phyloP scores from a whole-genome alignment of 2,329 filamentous ascomycete genomes.

The Coniochaeta sp. region DNA sequence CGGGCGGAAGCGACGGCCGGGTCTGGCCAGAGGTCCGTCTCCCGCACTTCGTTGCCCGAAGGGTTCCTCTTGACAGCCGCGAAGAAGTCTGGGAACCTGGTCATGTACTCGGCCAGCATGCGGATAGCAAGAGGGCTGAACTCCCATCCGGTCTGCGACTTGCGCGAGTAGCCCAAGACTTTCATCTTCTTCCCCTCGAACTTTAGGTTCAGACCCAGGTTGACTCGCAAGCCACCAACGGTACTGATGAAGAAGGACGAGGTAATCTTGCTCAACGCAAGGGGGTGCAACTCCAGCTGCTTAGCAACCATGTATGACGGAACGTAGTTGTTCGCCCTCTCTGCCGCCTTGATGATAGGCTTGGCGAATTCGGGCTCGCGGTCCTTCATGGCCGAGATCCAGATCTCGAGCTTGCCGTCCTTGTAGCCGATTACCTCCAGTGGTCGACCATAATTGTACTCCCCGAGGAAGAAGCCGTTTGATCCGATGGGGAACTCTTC shows the following conservation, averaged over 20 bases:
- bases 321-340: slow-evolving; percentile 66
- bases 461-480: slow-evolving; percentile 86
- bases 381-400: slow-evolving; percentile 63
- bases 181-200: slow-evolving; percentile 95
- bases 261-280: slow-evolving; percentile 91
- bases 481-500: slow-evolving; percentile 84
- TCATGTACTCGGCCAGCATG: slow-evolving; percentile 83
- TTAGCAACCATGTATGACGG: slow-evolving; percentile 87
- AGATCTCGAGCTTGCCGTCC: slow-evolving; percentile 68
- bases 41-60: slow-evolving; percentile 73
- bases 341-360: slow-evolving; percentile 62
- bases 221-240: slow-evolving; percentile 75
- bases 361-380: slow-evolving; percentile 78
- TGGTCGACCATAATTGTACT: slow-evolving; percentile 86
- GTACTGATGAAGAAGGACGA: slow-evolving; percentile 80
- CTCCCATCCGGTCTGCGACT: slow-evolving; percentile 84
- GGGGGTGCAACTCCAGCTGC: slow-evolving; percentile 71
- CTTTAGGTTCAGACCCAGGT: slow-evolving; percentile 91
- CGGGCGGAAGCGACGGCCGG: slow-evolving; percentile 64
- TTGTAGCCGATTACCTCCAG: slow-evolving; percentile 73
- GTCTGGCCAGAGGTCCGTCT: slow-evolving; percentile 78
- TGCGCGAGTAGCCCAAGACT: slow-evolving; percentile 90
- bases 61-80: slow-evolving; percentile 80
- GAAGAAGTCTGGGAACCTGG: slow-evolving; percentile 91
- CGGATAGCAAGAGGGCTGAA: slow-evolving; percentile 81